Percentiles rank a stretch among this genome's conserved stretches.
phyloP scores from a whole-genome alignment of 2,329 filamentous ascomycete genomes.

The Alternaria ventricosa region DNA sequence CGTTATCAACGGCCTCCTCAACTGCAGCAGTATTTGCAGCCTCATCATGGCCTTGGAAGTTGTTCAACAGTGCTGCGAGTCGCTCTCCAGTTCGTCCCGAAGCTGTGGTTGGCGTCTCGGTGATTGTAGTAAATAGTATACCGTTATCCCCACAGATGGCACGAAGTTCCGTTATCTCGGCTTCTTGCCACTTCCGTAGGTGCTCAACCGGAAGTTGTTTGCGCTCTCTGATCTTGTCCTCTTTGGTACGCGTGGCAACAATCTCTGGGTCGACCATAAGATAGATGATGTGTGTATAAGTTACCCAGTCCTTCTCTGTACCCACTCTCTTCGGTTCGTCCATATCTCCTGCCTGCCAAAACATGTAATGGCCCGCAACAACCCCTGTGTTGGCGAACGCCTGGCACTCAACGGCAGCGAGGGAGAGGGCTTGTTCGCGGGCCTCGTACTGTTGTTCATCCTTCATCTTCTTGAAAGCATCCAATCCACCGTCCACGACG shows the following conservation, averaged over 20 bases:
- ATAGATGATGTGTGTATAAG: conserved; percentile 66
- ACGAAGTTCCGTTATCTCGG: background rate
- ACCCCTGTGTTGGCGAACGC: conserved; percentile 50
- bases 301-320: conserved; percentile 55
- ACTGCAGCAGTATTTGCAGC: conserved; percentile 41
- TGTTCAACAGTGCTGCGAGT: conserved; percentile 39
- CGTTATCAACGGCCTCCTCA: background rate
- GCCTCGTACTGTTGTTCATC: background rate
- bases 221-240: conserved; percentile 48
- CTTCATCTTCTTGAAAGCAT: conserved; percentile 51
- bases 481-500: conserved; percentile 56
- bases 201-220: background rate
- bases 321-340: conserved; percentile 40
- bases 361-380: conserved; percentile 64
- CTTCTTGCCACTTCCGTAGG: conserved; percentile 2
- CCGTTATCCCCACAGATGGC: conserved; percentile 28
- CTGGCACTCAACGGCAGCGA: conserved; percentile 51
- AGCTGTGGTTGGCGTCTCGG: background rate
- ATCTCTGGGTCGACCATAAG: conserved; percentile 50
- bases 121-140: conserved; percentile 56
- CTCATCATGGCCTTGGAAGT: conserved; percentile 52
- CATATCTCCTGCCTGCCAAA: conserved; percentile 54
- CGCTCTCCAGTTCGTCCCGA: background rate
- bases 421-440: conserved; percentile 51
- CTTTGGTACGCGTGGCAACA: conserved; percentile 46